Evolutionary conservation across 148 eudicot species (phyloP).

Genomic region (Fagopyrum tataricum): DNA sequence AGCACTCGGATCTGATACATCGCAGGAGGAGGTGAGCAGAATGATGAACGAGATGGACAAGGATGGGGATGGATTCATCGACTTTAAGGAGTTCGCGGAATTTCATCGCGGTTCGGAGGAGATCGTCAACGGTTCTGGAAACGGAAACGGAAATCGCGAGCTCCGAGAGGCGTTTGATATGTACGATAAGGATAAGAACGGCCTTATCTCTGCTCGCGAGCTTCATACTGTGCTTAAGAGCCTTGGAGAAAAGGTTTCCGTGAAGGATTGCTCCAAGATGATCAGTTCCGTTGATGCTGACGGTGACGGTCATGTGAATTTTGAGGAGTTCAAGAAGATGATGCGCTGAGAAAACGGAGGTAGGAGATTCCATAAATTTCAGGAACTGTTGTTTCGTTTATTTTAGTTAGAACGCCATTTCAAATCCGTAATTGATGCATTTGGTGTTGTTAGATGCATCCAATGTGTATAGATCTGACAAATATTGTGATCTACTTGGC

Average conservation of each 20-base stretch:
- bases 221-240: slow-evolving; percentile 49
- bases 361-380: background rate
- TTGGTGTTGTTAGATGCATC: background rate
- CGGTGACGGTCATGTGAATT: slow-evolving; percentile 72
- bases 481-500: background rate
- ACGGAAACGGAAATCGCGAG: slow-evolving; percentile 27
- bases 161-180: slow-evolving; percentile 55
- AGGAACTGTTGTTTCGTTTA: background rate
- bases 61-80: slow-evolving; percentile 75
- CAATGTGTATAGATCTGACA: slow-evolving; percentile 7
- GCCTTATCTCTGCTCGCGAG: slow-evolving; percentile 57
- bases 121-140: slow-evolving; percentile 19
- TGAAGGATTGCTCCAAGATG: slow-evolving; percentile 55
- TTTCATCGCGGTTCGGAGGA: slow-evolving; percentile 42
- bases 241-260: slow-evolving; percentile 53
- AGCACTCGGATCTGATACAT: slow-evolving; percentile 52
- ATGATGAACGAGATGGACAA: slow-evolving; percentile 73
- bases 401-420: slow-evolving; percentile 2
- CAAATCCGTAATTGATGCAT: slow-evolving; percentile 1
- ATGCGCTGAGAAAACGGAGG: slow-evolving; percentile 28
- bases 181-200: slow-evolving; percentile 66
- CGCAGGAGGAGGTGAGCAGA: slow-evolving; percentile 39
- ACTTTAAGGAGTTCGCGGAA: slow-evolving; percentile 53
- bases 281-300: slow-evolving; percentile 54
- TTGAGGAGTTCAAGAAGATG: slow-evolving; percentile 89